A percentile compares a stretch with the other conserved stretches of the same genome.
These are phyloP conservation scores for Pyrenophora seminiperda DNA, from an alignment of 2,329 filamentous ascomycete genomes.

Conservation along the genomic window DNA sequence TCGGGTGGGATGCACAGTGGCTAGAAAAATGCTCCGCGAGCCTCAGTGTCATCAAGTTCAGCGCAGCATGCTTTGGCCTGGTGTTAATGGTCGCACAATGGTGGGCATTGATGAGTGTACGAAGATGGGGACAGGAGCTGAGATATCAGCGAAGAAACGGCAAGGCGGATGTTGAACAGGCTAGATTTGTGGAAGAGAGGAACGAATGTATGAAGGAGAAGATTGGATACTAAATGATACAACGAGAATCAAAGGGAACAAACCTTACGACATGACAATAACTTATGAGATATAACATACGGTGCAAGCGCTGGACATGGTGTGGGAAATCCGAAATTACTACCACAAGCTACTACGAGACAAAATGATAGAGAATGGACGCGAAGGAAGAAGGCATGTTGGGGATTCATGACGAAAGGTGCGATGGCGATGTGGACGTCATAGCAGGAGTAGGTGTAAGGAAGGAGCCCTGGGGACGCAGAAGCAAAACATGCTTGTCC, in stretches of 20 bases:
- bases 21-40: slow-evolving; percentile 34
- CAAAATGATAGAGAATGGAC: too few relatives aligned
- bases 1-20: slow-evolving; percentile 39
- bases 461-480: neutral
- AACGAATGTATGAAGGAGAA: slow-evolving; percentile 11
- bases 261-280: neutral
- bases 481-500: neutral
- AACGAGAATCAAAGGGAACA: slow-evolving; percentile 10
- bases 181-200: slow-evolving; percentile 5
- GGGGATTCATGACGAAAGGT: neutral
- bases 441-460: neutral
- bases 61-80: slow-evolving; percentile 29
- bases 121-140: slow-evolving; percentile 33
- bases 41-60: slow-evolving; percentile 31
- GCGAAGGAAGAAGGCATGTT: neutral
- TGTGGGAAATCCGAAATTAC: too few relatives aligned
- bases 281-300: neutral
- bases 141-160: slow-evolving; percentile 2
- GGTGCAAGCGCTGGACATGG: neutral
- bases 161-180: slow-evolving; percentile 23
- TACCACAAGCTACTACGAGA: too few relatives aligned
- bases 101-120: slow-evolving; percentile 39
- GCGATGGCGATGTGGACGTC: neutral
- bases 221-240: slow-evolving; percentile 11
- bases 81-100: slow-evolving; percentile 42